Evolutionary conservation across 352 stramenopile species (phyloP).

Genomic region (Ophiocytium majus): DNA sequence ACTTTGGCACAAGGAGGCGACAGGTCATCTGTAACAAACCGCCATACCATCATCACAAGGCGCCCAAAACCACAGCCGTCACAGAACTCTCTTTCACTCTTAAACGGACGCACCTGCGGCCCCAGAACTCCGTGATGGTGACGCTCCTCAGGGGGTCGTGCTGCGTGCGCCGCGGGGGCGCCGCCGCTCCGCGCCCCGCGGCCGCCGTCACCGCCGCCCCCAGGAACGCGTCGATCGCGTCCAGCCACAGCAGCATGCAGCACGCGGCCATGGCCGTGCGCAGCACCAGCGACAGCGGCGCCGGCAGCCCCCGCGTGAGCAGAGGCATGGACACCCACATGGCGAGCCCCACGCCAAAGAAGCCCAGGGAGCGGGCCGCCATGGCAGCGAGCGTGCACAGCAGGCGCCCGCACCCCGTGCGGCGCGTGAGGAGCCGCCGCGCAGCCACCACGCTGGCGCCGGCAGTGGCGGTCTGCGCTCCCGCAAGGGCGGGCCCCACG

Average conservation of each 20-base stretch:
- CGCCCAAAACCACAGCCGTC: too few species aligned
- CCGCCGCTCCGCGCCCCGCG: too few species aligned
- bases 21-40: too few species aligned
- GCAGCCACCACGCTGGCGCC: background rate
- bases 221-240: conserved; percentile 24
- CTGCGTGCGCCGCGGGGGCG: background rate
- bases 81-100: too few species aligned
- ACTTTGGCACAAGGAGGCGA: too few species aligned
- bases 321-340: conserved; percentile 22
- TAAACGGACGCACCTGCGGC: too few species aligned
- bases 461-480: background rate
- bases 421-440: background rate
- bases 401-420: background rate
- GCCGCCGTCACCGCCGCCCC: background rate
- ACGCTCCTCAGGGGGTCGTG: conserved; percentile 1
- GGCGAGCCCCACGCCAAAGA: conserved; percentile 18
- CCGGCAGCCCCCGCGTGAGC: background rate
- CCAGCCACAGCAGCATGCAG: conserved; percentile 18
- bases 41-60: too few species aligned
- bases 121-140: conserved; percentile 13
- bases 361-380: background rate
- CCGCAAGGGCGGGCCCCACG: background rate
- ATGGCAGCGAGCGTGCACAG: background rate
- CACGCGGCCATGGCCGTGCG: background rate
- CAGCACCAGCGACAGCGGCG: background rate